Conservation (phyloP, 495 filamentous ascomycete species). For the Friedmanniomyces simplex region DNA sequence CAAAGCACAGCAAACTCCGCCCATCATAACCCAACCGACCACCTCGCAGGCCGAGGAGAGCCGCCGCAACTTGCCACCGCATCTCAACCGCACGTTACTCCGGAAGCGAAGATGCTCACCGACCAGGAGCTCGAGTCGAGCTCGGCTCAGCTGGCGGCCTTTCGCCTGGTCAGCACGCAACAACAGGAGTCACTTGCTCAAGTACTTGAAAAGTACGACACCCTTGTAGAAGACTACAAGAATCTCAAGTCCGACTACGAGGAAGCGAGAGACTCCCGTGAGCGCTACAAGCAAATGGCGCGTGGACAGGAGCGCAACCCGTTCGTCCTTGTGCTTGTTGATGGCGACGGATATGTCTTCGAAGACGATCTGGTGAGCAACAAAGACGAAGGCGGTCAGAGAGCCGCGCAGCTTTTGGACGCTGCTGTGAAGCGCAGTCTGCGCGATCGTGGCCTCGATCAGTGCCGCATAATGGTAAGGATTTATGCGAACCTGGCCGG, state of each 20-base stretch:
- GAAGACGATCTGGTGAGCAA: slow-evolving; percentile 44
- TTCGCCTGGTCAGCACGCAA: slow-evolving; percentile 1
- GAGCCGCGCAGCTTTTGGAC: slow-evolving; percentile 44
- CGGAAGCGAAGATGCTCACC: slow-evolving; percentile 6
- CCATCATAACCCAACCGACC: too few relatives aligned
- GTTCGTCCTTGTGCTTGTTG: slow-evolving; percentile 50
- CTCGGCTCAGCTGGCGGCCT: slow-evolving; percentile 12
- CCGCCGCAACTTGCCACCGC: too few relatives aligned
- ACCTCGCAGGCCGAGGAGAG: too few relatives aligned
- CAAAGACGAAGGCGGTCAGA: slow-evolving; percentile 46
- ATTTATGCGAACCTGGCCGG: slow-evolving; percentile 49
- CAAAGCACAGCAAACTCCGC: too few relatives aligned
- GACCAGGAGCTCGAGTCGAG: slow-evolving; percentile 9
- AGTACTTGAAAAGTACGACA: slow-evolving; percentile 21
- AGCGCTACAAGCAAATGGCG: slow-evolving; percentile 44
- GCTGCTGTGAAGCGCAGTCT: slow-evolving; percentile 42
- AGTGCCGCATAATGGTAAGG: slow-evolving; percentile 50
- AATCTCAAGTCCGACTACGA: slow-evolving; percentile 47
- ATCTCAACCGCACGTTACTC: too few relatives aligned
- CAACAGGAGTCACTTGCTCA: slow-evolving; percentile 9
- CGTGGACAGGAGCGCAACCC: slow-evolving; percentile 46
- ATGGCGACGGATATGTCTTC: slow-evolving; percentile 55
- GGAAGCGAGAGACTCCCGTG: slow-evolving; percentile 43
- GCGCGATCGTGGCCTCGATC: slow-evolving; percentile 28
- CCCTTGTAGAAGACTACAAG: slow-evolving; percentile 42